Evolutionary conservation across 2,329 filamentous ascomycete genomes (phyloP).

Genomic region (Aschersonia sp.): DNA sequence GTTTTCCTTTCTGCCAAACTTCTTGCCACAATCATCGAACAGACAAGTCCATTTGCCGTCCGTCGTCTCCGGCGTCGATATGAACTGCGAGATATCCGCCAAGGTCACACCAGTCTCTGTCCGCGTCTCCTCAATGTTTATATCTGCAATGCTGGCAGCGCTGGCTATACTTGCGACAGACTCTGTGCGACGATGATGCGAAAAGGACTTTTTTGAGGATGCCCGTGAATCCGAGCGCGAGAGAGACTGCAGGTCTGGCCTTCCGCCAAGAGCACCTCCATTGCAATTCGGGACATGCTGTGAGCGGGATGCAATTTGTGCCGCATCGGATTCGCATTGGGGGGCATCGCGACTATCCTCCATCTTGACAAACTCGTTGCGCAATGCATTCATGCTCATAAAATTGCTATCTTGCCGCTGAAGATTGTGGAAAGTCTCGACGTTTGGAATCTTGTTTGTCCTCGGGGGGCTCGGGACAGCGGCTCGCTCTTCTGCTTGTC

Average conservation of each 20-base stretch:
- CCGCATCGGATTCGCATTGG: constrained; percentile 14
- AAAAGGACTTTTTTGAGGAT: constrained; percentile 8
- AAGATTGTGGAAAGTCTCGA: constrained; percentile 30
- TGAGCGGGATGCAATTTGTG: constrained; percentile 23
- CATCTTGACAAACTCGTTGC: constrained; percentile 27
- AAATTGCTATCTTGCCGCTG: constrained; percentile 41
- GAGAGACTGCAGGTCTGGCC: constrained; percentile 22
- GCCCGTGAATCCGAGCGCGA: constrained; percentile 4
- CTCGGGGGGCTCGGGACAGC: constrained; percentile 41
- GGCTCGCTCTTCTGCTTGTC: constrained; percentile 35
- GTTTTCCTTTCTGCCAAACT: constrained; percentile 95
- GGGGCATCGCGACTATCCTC: constrained; percentile 18
- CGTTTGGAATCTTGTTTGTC: constrained; percentile 32
- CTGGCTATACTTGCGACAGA: constrained; percentile 44
- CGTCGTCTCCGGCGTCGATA: constrained; percentile 54
- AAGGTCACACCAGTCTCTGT: constrained; percentile 73
- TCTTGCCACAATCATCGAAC: constrained; percentile 70
- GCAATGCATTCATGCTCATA: constrained; percentile 36
- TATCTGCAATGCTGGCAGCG: constrained; percentile 43
- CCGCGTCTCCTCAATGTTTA: constrained; percentile 51
- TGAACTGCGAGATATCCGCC: constrained; percentile 69
- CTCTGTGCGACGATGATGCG: constrained; percentile 40
- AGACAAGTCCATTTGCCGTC: constrained; percentile 70
- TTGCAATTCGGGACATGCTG: neutral
- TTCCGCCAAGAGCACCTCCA: constrained; percentile 23